phyloP scores from a whole-genome alignment of 2,329 filamentous ascomycete species.

The Fusarium domesticum region DNA sequence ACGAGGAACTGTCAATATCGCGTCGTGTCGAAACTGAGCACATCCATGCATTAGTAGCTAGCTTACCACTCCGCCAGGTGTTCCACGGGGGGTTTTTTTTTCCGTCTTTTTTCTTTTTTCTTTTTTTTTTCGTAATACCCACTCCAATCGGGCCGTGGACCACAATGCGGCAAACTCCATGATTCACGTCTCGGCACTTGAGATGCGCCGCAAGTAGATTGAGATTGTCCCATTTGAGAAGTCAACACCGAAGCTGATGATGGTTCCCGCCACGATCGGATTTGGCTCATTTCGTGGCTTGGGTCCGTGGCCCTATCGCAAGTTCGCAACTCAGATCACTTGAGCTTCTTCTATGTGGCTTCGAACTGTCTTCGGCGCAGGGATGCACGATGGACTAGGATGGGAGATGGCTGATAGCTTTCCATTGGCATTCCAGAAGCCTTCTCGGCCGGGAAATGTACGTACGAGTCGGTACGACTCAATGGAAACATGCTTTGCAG shows the following conservation, averaged over 20 bases:
- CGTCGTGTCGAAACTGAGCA: neutral
- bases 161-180: constrained; percentile 13
- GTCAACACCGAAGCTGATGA: constrained; percentile 21
- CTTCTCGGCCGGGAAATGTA: constrained; percentile 3
- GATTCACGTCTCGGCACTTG: constrained; percentile 25
- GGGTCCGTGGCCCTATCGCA: constrained; percentile 12
- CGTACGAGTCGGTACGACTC: no score
- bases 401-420: neutral
- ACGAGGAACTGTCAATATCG: neutral
- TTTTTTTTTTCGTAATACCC: constrained; percentile 5
- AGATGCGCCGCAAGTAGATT: constrained; percentile 14
- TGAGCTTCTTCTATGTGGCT: constrained; percentile 21
- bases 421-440: constrained; percentile 2
- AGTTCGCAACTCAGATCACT: constrained; percentile 15
- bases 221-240: constrained; percentile 25
- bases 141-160: constrained; percentile 26
- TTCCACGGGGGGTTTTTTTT: constrained; percentile 8
- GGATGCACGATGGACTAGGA: constrained; percentile 10
- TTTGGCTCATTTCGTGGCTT: constrained; percentile 2
- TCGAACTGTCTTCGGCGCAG: constrained; percentile 25
- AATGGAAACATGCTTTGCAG: neutral
- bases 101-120: neutral
- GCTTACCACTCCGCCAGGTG: no score
- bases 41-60: no score
- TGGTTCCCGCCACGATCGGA: constrained; percentile 22